Base-by-base conservation (phyloP, 2,329 filamentous ascomycete species). In the Trichoderma sp. region DNA sequence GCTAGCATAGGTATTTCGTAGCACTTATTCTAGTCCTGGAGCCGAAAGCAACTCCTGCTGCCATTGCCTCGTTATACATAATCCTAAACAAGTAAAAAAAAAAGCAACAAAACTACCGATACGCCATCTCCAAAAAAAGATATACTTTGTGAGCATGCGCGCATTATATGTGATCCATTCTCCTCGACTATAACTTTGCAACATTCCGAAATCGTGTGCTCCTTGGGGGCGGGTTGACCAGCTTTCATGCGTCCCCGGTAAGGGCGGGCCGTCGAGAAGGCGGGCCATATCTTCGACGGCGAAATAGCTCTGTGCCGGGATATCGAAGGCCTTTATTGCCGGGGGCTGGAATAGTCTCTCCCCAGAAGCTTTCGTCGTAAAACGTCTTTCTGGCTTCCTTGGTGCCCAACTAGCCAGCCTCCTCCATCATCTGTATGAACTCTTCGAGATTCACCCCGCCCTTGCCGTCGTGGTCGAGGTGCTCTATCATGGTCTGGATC, bases 401-500 rank as follows among this genome's bases (percentile, higher is more conserved):
- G 41, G 29, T 50, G 63, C 24, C 45, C 71, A 60, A n/a, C 33
- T 74, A 74, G 50, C 64, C 71, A 76, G 84, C 84, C 80, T 86
- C 84, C 76, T 85, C 84, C 87, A 89, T 89, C 85, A 92, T 90
- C 80, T 91, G 89, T 71, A 92, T 89, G 81, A 93, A 93, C 83
- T 93, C 92, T 75, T 93, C 91, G 78, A 90, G 87, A 78, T 90
- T 91, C 8, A 93, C 91, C 74, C 90, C 95, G 12, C 95, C 95
- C 80, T 97, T 97, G 1, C 95, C 96, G 82, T 97, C 94, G 78
- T 98, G 89, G 86, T 99, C 97, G 86, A 98, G 97, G 85, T 98
- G 96, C 81, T 98, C 95, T 86, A 99, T 97, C 97, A 99, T 99
- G 78, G 95, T 95, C 79, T 91, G 89, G 77, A 99, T 88, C 84